A percentile compares a stretch with the other conserved stretches of the same genome.
Conservation (phyloP, 2,329 filamentous ascomycete species). For the Tolypocladium amazonense region DNA sequence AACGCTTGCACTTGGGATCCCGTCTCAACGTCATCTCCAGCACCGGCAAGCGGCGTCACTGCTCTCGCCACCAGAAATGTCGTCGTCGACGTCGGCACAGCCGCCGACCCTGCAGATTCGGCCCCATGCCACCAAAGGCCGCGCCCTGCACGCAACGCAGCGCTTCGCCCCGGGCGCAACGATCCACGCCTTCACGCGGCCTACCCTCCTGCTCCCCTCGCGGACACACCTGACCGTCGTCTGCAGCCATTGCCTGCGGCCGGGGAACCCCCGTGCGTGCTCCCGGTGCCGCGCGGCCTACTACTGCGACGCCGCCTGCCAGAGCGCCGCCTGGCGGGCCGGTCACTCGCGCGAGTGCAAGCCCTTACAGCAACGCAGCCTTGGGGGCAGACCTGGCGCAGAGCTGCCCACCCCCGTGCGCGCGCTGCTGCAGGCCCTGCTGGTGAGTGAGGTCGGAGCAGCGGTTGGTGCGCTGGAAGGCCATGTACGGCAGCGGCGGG, state of each 20-base stretch:
- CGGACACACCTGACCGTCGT: slow-evolving; percentile 26
- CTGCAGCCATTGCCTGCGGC: slow-evolving; percentile 39
- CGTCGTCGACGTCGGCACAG: neutral
- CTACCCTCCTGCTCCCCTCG: slow-evolving; percentile 36
- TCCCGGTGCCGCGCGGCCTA: slow-evolving; percentile 39
- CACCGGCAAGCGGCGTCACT: neutral
- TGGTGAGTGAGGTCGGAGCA: slow-evolving; percentile 22
- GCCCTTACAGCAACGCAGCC: slow-evolving; percentile 22
- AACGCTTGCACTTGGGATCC: neutral
- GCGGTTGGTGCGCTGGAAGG: slow-evolving; percentile 32
- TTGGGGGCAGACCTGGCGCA: slow-evolving; percentile 8
- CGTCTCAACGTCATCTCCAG: neutral
- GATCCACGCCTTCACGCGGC: slow-evolving; percentile 31
- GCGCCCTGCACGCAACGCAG: slow-evolving; percentile 32
- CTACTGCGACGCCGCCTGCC: slow-evolving; percentile 46
- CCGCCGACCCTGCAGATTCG: slow-evolving; percentile 14
- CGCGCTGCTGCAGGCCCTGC: slow-evolving; percentile 39
- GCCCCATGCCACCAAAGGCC: slow-evolving; percentile 26
- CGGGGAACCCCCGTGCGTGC: slow-evolving; percentile 28
- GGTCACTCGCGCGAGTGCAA: slow-evolving; percentile 47
- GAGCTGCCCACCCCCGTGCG: slow-evolving; percentile 43
- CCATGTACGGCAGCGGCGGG: slow-evolving; percentile 28
- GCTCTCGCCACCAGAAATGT: neutral
- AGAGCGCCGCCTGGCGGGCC: slow-evolving; percentile 40
- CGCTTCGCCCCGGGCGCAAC: slow-evolving; percentile 31